Conservation (phyloP, 164 flowering plant species). For the Magnolia sinica region DNA sequence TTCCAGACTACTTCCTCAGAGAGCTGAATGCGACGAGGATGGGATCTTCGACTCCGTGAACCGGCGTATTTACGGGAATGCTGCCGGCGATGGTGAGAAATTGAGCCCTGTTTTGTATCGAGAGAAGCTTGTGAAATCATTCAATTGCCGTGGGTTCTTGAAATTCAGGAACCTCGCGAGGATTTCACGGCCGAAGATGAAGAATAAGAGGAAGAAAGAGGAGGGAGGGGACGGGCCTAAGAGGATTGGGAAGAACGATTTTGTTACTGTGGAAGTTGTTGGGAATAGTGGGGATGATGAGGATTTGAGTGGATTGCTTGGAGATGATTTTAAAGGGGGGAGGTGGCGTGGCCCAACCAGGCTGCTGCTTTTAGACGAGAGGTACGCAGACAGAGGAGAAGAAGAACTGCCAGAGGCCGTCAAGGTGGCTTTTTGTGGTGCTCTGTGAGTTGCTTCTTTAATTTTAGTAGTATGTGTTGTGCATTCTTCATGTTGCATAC, state of each 20-base stretch:
- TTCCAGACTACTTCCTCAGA: constrained; percentile 21
- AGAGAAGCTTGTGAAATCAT: constrained; percentile 64
- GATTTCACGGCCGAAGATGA: constrained; percentile 71
- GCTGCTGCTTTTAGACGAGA: constrained; percentile 88
- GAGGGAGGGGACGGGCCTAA: constrained; percentile 19
- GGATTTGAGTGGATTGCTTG: constrained; percentile 62
- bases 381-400: constrained; percentile 31
- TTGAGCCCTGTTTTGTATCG: constrained; percentile 68
- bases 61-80: constrained; percentile 54
- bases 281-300: constrained; percentile 41
- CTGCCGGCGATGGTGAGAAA: constrained; percentile 55
- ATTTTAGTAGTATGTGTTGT: not conserved
- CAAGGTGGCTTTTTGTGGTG: constrained; percentile 55
- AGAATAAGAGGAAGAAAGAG: constrained; percentile 31
- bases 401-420: constrained; percentile 80
- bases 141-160: constrained; percentile 59
- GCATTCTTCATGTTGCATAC: not conserved
- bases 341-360: constrained; percentile 86
- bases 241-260: constrained; percentile 40
- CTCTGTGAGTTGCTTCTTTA: constrained; percentile 24
- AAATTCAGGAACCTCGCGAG: constrained; percentile 75
- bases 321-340: constrained; percentile 52
- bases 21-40: constrained; percentile 12
- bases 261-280: constrained; percentile 58
- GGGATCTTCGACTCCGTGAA: constrained; percentile 28